A percentile compares a stretch with the other conserved stretches of the same genome.
These are phyloP conservation scores for Leccinum discolor DNA, from an alignment of 1,284 basidiomycete species.

Conservation along the genomic window DNA sequence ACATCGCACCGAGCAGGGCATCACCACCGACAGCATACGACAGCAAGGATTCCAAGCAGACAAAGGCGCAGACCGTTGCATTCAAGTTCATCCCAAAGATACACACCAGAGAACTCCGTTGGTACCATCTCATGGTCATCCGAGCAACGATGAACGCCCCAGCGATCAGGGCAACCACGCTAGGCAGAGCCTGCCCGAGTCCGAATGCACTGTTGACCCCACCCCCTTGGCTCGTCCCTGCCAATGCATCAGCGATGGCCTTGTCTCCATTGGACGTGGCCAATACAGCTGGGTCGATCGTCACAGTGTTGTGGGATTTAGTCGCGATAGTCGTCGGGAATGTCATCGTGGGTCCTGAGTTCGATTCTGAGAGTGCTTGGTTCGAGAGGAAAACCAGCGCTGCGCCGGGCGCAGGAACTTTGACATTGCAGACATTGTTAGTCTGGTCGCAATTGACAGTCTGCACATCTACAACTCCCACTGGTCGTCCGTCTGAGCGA, in stretches of 20 bases:
- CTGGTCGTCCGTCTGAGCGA: constrained; percentile 62
- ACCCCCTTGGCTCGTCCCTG: constrained; percentile 8
- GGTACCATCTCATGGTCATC: constrained; percentile 3
- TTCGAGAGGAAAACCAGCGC: constrained; percentile 58
- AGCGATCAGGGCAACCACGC: constrained; percentile 13
- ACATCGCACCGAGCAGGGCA: background rate
- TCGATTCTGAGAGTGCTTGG: constrained; percentile 36
- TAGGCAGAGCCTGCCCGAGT: constrained; percentile 11
- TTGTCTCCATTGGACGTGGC: constrained; percentile 36
- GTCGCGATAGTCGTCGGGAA: constrained; percentile 42
- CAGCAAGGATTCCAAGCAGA: constrained; percentile 17
- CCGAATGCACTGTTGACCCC: constrained; percentile 2
- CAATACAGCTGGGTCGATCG: constrained; percentile 26
- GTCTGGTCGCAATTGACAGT: constrained; percentile 45
- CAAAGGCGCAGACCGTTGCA: constrained; percentile 12
- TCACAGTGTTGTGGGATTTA: constrained; percentile 32
- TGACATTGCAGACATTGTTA: constrained; percentile 45
- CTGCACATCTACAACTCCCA: constrained; percentile 47
- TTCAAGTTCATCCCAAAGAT: background rate
- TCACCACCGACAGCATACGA: constrained; percentile 4
- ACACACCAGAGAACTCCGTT: background rate
- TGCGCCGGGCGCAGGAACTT: constrained; percentile 54
- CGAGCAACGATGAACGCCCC: constrained; percentile 15
- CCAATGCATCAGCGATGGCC: constrained; percentile 11
- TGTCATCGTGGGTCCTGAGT: constrained; percentile 34